These are phyloP conservation scores for Annulohypoxylon stygium DNA, from an alignment of 495 filamentous ascomycete species.

Conservation along the genomic window DNA sequence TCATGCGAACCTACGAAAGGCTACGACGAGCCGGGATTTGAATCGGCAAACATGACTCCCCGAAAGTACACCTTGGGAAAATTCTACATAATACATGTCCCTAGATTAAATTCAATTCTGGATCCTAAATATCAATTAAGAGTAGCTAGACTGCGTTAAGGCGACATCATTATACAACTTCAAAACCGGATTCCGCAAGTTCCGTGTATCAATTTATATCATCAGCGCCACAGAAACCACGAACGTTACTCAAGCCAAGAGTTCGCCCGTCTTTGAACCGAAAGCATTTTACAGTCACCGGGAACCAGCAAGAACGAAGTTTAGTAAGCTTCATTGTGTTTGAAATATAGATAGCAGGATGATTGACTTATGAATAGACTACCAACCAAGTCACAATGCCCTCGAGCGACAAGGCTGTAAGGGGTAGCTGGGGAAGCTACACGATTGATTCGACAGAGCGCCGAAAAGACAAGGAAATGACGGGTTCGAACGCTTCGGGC, in stretches of 20 bases:
- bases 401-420: not conserved
- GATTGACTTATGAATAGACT: not conserved
- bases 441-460: not conserved
- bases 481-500: conserved; percentile 30
- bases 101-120: not conserved
- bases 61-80: not conserved
- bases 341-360: not conserved
- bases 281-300: not conserved
- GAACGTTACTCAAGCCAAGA: not conserved
- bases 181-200: not conserved
- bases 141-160: not conserved
- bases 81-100: not conserved
- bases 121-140: not conserved
- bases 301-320: not conserved
- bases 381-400: conserved; percentile 1
- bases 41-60: not conserved
- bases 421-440: not conserved
- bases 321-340: not conserved
- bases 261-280: not conserved
- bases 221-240: not conserved
- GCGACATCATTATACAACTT: not conserved
- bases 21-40: not conserved
- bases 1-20: not conserved
- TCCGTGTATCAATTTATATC: not conserved
- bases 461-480: conserved; percentile 15